phyloP scores from a whole-genome alignment of 1,284 basidiomycete genomes.

The Moesziomyces globuligerus region DNA sequence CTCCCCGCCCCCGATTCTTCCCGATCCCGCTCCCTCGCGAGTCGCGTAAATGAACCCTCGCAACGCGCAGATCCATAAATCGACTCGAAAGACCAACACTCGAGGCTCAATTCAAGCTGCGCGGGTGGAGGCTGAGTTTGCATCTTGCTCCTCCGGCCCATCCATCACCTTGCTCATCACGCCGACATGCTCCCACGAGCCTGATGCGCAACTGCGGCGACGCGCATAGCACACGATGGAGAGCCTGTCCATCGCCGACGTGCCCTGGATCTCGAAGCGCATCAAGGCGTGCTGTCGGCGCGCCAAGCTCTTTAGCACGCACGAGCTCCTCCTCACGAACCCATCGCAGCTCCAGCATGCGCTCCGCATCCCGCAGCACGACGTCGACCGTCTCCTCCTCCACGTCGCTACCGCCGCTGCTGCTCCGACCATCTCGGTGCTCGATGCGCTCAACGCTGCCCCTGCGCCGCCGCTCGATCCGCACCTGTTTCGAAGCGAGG shows the following conservation, averaged over 20 bases:
- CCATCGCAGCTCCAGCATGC: constrained; percentile 26
- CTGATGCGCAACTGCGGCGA: too few relatives aligned
- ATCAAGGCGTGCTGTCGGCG: constrained; percentile 46
- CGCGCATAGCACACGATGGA: constrained; percentile 16
- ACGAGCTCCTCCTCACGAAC: constrained; percentile 36
- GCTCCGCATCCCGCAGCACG: constrained; percentile 16
- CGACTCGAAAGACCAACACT: constrained; percentile 9
- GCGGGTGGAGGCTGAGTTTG: too few relatives aligned
- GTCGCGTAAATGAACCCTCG: too few relatives aligned
- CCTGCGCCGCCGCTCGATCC: background rate
- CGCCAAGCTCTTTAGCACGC: constrained; percentile 35
- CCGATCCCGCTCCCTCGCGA: too few relatives aligned
- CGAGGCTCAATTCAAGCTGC: constrained; percentile 3
- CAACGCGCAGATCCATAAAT: too few relatives aligned
- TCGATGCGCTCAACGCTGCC: constrained; percentile 30
- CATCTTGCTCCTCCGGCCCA: background rate
- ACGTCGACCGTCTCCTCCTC: constrained; percentile 21
- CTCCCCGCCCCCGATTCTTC: too few relatives aligned
- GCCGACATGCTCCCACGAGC: background rate
- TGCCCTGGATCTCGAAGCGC: constrained; percentile 42
- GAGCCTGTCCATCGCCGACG: constrained; percentile 31
- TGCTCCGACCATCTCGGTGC: constrained; percentile 23
- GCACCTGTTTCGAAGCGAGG: constrained; percentile 10
- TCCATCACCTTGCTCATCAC: background rate
- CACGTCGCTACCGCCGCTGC: constrained; percentile 28